phyloP scores from a whole-genome alignment of 441 rosid species.

The Aleurites moluccanus region DNA sequence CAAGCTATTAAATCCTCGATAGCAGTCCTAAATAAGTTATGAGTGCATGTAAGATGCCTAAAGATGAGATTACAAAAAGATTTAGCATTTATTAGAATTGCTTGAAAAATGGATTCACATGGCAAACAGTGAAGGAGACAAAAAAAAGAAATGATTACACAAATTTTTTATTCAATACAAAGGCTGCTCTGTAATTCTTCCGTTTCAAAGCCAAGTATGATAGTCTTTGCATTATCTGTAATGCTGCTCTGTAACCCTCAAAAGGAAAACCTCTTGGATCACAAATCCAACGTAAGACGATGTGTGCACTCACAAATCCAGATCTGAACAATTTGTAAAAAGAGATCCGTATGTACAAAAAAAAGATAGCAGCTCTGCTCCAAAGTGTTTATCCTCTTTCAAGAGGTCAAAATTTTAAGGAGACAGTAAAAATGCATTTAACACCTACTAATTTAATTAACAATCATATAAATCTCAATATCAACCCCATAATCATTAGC shows the following conservation, averaged over 20 bases:
- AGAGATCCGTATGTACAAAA: not conserved
- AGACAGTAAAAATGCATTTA: not conserved
- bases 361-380: not conserved
- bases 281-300: not conserved
- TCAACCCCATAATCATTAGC: not conserved
- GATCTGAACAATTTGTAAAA: not conserved
- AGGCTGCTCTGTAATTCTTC: not conserved
- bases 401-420: not conserved
- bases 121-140: not conserved
- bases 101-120: not conserved
- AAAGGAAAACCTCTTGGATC: not conserved
- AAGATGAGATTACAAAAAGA: not conserved
- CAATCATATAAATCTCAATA: not conserved
- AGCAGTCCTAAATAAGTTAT: not conserved
- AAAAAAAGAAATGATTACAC: not conserved
- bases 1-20: not conserved
- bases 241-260: not conserved
- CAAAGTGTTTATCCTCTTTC: slow-evolving; percentile 4
- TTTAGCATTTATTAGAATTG: not conserved
- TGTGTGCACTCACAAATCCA: not conserved
- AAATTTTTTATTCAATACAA: not conserved
- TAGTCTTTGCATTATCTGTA: not conserved
- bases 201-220: not conserved
- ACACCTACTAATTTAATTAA: not conserved
- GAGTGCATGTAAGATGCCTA: not conserved